Conservation (phyloP, 495 filamentous ascomycete species). For the Aspergillus sparsus region DNA sequence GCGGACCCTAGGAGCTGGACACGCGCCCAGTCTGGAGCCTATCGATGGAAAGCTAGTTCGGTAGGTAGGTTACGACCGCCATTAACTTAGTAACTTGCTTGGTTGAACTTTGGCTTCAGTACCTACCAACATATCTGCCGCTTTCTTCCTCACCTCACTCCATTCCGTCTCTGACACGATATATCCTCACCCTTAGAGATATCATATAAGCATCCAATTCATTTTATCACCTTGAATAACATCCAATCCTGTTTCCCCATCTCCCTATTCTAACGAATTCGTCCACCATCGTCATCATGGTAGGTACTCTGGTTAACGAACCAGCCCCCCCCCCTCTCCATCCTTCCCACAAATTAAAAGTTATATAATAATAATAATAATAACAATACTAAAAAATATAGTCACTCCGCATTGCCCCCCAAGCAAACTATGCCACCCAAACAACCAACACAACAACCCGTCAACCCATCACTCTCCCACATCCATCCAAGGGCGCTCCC, state of each 20-base stretch:
- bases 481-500: conserved; percentile 65
- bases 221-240: no score
- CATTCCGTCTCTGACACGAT: background rate
- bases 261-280: conserved; percentile 1
- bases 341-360: conserved; percentile 3
- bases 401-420: conserved; percentile 88
- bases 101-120: no score
- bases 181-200: conserved; percentile 9
- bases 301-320: conserved; percentile 17
- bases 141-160: no score
- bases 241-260: background rate
- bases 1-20: conserved; percentile 38
- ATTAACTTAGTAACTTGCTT: no score
- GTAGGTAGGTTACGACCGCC: no score
- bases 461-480: conserved; percentile 34
- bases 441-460: conserved; percentile 59
- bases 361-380: background rate
- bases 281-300: conserved; percentile 32
- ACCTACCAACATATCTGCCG: no score
- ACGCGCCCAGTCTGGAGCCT: conserved; percentile 34
- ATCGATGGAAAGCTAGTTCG: background rate
- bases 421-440: conserved; percentile 55
- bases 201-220: no score
- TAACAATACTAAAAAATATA: conserved; percentile 33
- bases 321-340: conserved; percentile 1